Percentiles rank a stretch among this genome's conserved stretches.
These are phyloP conservation scores for Crithidia fasciculata DNA, from an alignment of 208 protist species.

Conservation along the genomic window DNA sequence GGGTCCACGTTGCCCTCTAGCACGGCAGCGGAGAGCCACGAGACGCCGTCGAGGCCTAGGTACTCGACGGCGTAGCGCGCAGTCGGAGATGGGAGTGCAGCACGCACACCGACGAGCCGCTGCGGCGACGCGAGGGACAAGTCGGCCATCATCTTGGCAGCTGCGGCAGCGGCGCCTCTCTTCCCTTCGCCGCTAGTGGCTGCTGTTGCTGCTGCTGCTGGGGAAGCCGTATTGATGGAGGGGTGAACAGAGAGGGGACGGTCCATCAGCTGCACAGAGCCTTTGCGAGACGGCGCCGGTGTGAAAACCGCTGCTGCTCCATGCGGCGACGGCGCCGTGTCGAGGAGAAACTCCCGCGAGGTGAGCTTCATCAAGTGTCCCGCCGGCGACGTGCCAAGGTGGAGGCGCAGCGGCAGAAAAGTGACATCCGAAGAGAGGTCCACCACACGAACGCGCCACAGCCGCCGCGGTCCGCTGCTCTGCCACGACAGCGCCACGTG, in stretches of 20 bases:
- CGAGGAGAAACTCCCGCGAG: slow-evolving; percentile 4
- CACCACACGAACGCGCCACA: slow-evolving; percentile 32
- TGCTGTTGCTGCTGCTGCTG: neutral
- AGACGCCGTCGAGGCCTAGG: slow-evolving; percentile 64
- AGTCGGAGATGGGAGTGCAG: slow-evolving; percentile 40
- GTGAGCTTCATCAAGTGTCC: slow-evolving; percentile 10
- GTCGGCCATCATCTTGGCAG: neutral
- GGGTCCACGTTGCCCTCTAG: slow-evolving; percentile 34
- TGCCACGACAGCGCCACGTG: slow-evolving; percentile 25
- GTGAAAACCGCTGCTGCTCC: neutral
- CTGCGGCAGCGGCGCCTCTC: neutral
- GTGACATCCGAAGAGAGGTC: slow-evolving; percentile 20
- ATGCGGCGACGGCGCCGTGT: neutral
- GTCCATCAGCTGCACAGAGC: slow-evolving; percentile 10
- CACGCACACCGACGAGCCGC: slow-evolving; percentile 50
- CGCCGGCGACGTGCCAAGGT: slow-evolving; percentile 23
- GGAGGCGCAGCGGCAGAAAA: slow-evolving; percentile 22
- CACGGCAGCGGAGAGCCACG: slow-evolving; percentile 55
- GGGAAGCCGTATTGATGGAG: neutral
- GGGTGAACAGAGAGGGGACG: neutral
- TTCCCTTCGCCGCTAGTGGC: neutral
- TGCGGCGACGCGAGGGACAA: slow-evolving; percentile 17
- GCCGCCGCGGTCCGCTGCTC: slow-evolving; percentile 20
- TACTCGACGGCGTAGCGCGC: slow-evolving; percentile 70
- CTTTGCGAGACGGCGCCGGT: neutral